Evolutionary conservation across 2,329 filamentous ascomycete species (phyloP), one percentile per base, ranked within the genome.

Genomic region (Alternaria conjuncta): DNA sequence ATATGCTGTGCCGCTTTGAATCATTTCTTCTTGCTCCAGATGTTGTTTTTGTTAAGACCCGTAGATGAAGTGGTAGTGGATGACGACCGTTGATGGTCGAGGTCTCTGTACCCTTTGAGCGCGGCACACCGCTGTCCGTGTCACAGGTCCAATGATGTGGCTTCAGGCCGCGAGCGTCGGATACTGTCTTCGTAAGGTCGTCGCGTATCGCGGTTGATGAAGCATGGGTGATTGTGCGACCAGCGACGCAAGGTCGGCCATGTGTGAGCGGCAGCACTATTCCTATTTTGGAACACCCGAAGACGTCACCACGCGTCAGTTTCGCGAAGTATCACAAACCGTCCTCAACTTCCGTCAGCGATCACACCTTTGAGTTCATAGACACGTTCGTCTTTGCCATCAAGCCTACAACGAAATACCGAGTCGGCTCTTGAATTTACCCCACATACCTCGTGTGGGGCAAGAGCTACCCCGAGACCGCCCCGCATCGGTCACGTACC

Each of bases 391-490:
- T 5, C 9, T 32, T 41, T 7, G 5, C 5, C 20, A 15, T 10
- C 18, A 21, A 51, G 12, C 18, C 18, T 18, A 41, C 23, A 3
- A 10, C 9, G 13, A 41, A 53, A 53, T 55, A 44, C 32, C 53
- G 32, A 56, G 9, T 32, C 36, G 49, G 28, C 49, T 56, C 41
- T 56, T 41, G 36, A 21, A 12, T 20, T 36, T 49, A 59, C 60
- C 60, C 60, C 55, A 49, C 43, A 54, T 25, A 12, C 23, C 8
- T 54, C 21, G 51, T 62, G 60, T 59, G 60, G 60, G 60, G 60
- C 60, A 47, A 32, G 6, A 41, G 21, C 25, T 62, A 62, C 55
- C 41, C 55, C 55, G 43, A 54, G 25, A 46, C 26, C 23, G 53
- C 55, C 60, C 60, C 60, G 49, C 55, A 62, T 21, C 18, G 15